These are phyloP conservation scores for Tylopilus rubrobrunneus DNA, from an alignment of 768 basidiomycete genomes.

Conservation along the genomic window DNA sequence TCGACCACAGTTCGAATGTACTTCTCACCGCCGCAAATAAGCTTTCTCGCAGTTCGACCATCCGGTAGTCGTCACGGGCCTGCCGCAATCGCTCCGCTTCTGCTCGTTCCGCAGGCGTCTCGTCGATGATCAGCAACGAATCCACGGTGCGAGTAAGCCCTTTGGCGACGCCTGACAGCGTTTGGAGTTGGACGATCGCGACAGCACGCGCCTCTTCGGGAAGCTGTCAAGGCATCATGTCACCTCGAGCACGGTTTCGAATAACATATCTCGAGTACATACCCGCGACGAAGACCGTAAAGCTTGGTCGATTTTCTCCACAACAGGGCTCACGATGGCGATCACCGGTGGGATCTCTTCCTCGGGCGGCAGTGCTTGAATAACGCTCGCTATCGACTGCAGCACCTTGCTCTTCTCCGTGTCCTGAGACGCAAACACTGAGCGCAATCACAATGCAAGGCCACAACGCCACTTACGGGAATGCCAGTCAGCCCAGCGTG, in stretches of 20 bases:
- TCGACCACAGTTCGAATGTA: constrained; percentile 72
- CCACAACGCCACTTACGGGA: constrained; percentile 47
- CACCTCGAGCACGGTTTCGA: background rate
- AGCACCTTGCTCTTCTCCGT: constrained; percentile 87
- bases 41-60: constrained; percentile 59
- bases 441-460: background rate
- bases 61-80: constrained; percentile 61
- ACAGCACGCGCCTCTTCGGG: constrained; percentile 68
- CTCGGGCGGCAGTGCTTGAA: constrained; percentile 79
- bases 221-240: constrained; percentile 37
- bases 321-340: constrained; percentile 74
- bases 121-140: constrained; percentile 55
- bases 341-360: constrained; percentile 77
- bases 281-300: constrained; percentile 55
- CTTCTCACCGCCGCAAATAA: constrained; percentile 58
- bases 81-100: constrained; percentile 53
- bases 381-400: constrained; percentile 89
- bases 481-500: constrained; percentile 73
- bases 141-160: constrained; percentile 81
- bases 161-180: constrained; percentile 79
- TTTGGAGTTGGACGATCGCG: constrained; percentile 72
- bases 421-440: constrained; percentile 42
- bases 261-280: constrained; percentile 13
- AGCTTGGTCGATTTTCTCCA: constrained; percentile 63
- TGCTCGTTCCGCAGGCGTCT: constrained; percentile 46